phyloP scores from a whole-genome alignment of 371 early-diverging fungal species.

The Rhizopus stolonifer region DNA sequence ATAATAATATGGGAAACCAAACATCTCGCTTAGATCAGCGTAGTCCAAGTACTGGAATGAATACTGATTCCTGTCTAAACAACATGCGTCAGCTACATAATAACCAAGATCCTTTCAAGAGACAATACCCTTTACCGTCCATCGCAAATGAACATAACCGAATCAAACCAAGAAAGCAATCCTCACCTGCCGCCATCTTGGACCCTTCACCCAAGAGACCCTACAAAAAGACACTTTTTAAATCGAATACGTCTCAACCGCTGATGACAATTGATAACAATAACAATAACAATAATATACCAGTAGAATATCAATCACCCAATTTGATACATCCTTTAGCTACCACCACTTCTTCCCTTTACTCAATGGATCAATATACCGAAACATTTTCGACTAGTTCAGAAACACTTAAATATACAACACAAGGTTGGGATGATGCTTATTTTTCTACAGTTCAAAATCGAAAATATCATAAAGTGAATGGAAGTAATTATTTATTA shows the following conservation, averaged over 20 bases:
- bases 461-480: slow-evolving; percentile 28
- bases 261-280: slow-evolving; percentile 1
- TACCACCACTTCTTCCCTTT: slow-evolving; percentile 1
- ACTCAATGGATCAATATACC: background rate
- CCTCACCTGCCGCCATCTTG: slow-evolving; percentile 32
- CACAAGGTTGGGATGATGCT: background rate
- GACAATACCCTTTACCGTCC: slow-evolving; percentile 42
- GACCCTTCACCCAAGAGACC: slow-evolving; percentile 6
- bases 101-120: slow-evolving; percentile 22
- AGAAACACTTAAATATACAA: slow-evolving; percentile 5
- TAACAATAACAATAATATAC: too few species aligned
- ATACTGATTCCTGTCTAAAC: slow-evolving; percentile 24
- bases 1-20: slow-evolving; percentile 34
- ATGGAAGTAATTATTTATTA: slow-evolving; percentile 32
- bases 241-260: slow-evolving; percentile 5
- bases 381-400: slow-evolving; percentile 1
- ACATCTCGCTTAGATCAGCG: slow-evolving; percentile 31
- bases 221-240: slow-evolving; percentile 10
- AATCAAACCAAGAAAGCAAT: slow-evolving; percentile 40
- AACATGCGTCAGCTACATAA: slow-evolving; percentile 21
- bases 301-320: too few species aligned
- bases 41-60: slow-evolving; percentile 23
- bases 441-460: slow-evolving; percentile 12
- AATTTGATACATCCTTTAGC: slow-evolving; percentile 9
- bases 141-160: slow-evolving; percentile 23